Percentiles rank a stretch among this genome's conserved stretches.
phyloP scores from a whole-genome alignment of 2,329 filamentous ascomycete species.

The Pseudogymnoascus verrucosus region DNA sequence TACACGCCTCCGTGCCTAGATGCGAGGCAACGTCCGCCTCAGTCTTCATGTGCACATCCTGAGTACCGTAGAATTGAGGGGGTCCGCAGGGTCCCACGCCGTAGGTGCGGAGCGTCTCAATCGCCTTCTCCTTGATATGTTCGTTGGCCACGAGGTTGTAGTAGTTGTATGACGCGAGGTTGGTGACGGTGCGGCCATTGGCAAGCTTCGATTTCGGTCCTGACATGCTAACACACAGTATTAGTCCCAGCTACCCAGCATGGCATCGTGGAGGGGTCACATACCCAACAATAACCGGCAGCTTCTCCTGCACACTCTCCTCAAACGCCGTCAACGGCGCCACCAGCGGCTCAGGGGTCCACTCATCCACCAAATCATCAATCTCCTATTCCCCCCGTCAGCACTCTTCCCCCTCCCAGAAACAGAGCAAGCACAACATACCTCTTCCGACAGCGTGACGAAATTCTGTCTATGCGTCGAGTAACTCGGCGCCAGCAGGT shows the following conservation, averaged over 20 bases:
- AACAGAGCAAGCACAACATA: slow-evolving; percentile 21
- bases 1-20: slow-evolving; percentile 78
- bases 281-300: slow-evolving; percentile 83
- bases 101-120: slow-evolving; percentile 87
- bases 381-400: slow-evolving; percentile 56
- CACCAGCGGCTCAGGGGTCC: slow-evolving; percentile 89
- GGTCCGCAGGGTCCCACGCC: slow-evolving; percentile 95
- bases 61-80: slow-evolving; percentile 95
- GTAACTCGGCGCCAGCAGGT: slow-evolving; percentile 86
- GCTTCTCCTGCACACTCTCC: slow-evolving; percentile 71
- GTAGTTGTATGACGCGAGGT: slow-evolving; percentile 92
- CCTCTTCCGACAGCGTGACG: slow-evolving; percentile 79
- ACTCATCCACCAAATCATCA: slow-evolving; percentile 92
- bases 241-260: background rate
- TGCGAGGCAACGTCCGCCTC: slow-evolving; percentile 90
- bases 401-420: background rate
- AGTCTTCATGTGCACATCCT: slow-evolving; percentile 96
- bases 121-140: slow-evolving; percentile 86
- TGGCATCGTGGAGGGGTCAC: slow-evolving; percentile 15
- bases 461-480: slow-evolving; percentile 84
- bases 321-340: slow-evolving; percentile 65
- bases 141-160: slow-evolving; percentile 96
- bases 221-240: slow-evolving; percentile 53
- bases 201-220: slow-evolving; percentile 83
- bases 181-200: slow-evolving; percentile 83